Base-by-base conservation (phyloP, 2,329 filamentous ascomycete genomes). In the Clarireedia paspali region DNA sequence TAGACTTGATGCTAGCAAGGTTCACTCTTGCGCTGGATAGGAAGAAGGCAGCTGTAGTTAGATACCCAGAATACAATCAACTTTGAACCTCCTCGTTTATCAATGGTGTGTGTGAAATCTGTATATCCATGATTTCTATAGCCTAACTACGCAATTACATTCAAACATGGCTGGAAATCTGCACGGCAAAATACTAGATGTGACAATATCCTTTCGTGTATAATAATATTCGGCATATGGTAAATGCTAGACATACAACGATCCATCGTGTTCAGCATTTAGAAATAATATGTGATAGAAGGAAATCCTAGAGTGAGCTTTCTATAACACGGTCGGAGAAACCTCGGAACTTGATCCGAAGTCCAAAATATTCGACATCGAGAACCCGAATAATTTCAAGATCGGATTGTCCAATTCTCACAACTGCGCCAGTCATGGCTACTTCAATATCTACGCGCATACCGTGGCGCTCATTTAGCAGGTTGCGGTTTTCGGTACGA, bases 361-460 rank as follows among this genome's bases (percentile, higher is more conserved):
- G 17, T 27, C 49, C 47, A 36, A 55, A 55, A 50, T 55, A 45
- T 55, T 55, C 12, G 46, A 55, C 26, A 55, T 55, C 36, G 40
- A 36, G 47, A 55, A 50, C 20, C 45, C 20, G 44, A 12, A 27
- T 15, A 36, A 50, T 26, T 12, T 20, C 36, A 38, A 39, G 39
- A 45, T 38, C 36, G 27, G 47, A 26, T 47, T 26, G 23, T 27
- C 20, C 23, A 50, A 36, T 50, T 55, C 10, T 17, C 47, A 50
- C 10, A 36, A 50, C 38, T 20, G 27, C 50, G 54, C 54, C 50
- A 55, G 55, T 17, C 54, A 66, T 67, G 64, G 63, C 64, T 14
- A 62, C 63, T 47, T 26, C 63, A 52, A 53, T 57, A 53, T 55
- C 60, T 20, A 57, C 63, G 53, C 64, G 64, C 46, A 55, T 67